These are phyloP conservation scores for Polymyxa betae DNA, from an alignment of 208 protist species.

Conservation along the genomic window DNA sequence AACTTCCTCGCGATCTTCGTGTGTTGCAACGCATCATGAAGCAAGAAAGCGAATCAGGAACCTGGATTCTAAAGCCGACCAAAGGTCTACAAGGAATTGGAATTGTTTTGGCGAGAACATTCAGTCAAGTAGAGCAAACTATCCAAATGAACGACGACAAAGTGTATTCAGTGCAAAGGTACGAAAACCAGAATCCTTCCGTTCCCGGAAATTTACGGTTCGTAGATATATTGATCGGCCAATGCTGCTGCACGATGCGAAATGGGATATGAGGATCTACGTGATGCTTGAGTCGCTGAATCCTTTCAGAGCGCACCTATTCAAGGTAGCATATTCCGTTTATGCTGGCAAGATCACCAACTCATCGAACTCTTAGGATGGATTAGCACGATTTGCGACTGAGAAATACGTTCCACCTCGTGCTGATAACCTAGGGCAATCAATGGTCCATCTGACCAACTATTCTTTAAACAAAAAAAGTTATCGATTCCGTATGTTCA, in stretches of 20 bases:
- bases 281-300: conserved; percentile 59
- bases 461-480: background rate
- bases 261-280: conserved; percentile 68
- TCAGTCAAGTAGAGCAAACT: background rate
- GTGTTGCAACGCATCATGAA: background rate
- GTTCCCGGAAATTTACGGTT: no score
- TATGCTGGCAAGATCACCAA: conserved; percentile 3
- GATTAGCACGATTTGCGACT: conserved; percentile 57
- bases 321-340: no score
- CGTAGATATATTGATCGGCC: conserved; percentile 55
- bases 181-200: conserved; percentile 51
- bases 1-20: background rate
- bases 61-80: conserved; percentile 56
- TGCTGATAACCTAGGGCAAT: background rate
- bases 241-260: conserved; percentile 61
- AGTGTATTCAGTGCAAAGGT: conserved; percentile 48
- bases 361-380: conserved; percentile 1
- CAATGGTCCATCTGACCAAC: conserved; percentile 57
- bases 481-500: background rate
- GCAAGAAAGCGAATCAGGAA: background rate
- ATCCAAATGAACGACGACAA: background rate
- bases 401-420: conserved; percentile 1
- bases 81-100: conserved; percentile 14
- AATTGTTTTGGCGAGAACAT: conserved; percentile 12
- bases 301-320: conserved; percentile 64